A percentile compares a stretch with the other conserved stretches of the same genome.
These are phyloP conservation scores for Helotiales sp. DNA, from an alignment of 2,329 filamentous ascomycete genomes.

Conservation along the genomic window DNA sequence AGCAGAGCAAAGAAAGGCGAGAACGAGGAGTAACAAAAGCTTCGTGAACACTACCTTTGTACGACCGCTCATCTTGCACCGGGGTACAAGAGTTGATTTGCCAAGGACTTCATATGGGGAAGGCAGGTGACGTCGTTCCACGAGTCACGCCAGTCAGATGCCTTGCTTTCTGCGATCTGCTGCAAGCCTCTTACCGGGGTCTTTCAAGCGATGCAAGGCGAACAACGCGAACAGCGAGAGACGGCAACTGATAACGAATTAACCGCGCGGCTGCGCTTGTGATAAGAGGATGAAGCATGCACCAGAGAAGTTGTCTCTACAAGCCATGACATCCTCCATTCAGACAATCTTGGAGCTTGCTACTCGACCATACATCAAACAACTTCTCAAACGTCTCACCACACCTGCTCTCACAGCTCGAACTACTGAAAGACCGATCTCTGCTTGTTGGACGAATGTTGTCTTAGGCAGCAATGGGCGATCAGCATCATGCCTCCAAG, in stretches of 20 bases:
- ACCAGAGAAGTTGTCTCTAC: background rate
- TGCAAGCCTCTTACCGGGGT: background rate
- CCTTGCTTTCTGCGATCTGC: background rate
- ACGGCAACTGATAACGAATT: background rate
- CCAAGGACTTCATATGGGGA: background rate
- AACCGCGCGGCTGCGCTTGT: constrained; percentile 1
- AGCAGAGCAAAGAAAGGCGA: background rate
- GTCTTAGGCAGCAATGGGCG: background rate
- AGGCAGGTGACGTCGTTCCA: background rate
- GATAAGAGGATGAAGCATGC: background rate
- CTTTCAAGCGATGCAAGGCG: background rate
- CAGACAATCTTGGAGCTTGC: too few species aligned
- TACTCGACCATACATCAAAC: too few species aligned
- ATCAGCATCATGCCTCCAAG: background rate
- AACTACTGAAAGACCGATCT: background rate
- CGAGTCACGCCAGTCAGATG: background rate
- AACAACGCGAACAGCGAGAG: background rate
- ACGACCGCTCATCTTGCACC: background rate
- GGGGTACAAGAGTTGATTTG: background rate
- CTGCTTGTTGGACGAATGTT: background rate
- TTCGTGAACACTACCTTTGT: background rate
- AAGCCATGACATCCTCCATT: background rate
- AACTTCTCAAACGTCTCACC: background rate
- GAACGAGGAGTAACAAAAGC: background rate
- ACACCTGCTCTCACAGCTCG: background rate